Evolutionary conservation across 805 yeast genomes (phyloP), one percentile per base, ranked within the genome.

Genomic region (Lipomyces sp.): DNA sequence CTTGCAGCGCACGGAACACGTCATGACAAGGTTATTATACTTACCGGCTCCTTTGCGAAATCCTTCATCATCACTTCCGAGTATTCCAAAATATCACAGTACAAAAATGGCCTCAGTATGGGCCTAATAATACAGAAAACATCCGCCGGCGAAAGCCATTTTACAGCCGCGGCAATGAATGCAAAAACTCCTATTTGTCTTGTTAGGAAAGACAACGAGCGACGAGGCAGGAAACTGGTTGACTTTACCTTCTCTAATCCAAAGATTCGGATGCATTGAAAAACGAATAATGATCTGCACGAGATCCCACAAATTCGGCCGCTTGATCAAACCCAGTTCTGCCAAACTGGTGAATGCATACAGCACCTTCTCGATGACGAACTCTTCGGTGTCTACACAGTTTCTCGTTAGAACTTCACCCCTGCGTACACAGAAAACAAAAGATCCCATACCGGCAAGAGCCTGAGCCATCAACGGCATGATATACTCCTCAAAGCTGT

Each of bases 381-480:
- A 70, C 60, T 86, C 96, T 62, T 91, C 96, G 0, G 83, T 79
- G 65, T 90, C 61, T 48, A 24, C 24, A 1, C 13, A 39, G 33
- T 10, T 19, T 32, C 33, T 34, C 13, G 21, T 6, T 31, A 8
- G 8, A 23, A n/a, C 5, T 21, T 4, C 29, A 10, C 10, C 10
- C 29, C 6, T 7, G 10, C 29, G 29, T 7, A 11, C 8, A 28
- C 13, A 31, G 10, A n/a, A n/a, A 6, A 33, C 13, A 24, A 26
- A 29, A 5, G 21, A 13, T 11, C n/a, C n/a, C 55, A 19, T 23
- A 51, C 55, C 98, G 4, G 83, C 78, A 24, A 90, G 68, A 0
- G 95, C 83, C 65, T 93, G 98, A 1, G 86, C 74, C 54, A 93
- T 69, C 19, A 93, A 68, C 0, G 99, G 98, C 24, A 89, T 69